These are phyloP conservation scores for Fusarium algeriense DNA, from an alignment of 2,329 filamentous ascomycete species.

Conservation along the genomic window DNA sequence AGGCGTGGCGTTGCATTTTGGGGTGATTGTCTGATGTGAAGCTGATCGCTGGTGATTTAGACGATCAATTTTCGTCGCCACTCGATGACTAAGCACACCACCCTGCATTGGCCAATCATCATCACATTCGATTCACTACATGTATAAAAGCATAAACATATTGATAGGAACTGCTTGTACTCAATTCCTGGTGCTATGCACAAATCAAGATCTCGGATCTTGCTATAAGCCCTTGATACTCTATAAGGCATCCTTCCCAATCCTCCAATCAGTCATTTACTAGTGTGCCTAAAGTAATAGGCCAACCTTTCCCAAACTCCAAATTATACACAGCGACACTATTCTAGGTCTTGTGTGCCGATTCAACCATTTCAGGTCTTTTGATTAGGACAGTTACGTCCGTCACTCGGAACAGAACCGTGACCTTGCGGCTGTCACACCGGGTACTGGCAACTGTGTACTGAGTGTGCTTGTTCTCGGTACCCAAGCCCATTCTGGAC, in stretches of 20 bases:
- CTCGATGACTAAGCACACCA: conserved; percentile 40
- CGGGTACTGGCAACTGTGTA: conserved; percentile 42
- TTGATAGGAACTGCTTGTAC: conserved; percentile 40
- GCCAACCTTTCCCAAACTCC: conserved; percentile 38
- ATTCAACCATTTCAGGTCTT: conserved; percentile 48
- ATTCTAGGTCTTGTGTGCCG: conserved; percentile 34
- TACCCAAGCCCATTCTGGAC: conserved; percentile 29
- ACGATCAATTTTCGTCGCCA: conserved; percentile 42
- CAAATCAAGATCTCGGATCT: conserved; percentile 42
- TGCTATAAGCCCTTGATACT: conserved; percentile 36
- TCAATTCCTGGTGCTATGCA: conserved; percentile 35
- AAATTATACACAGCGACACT: conserved; percentile 34
- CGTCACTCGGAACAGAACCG: conserved; percentile 41
- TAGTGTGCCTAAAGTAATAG: conserved; percentile 35
- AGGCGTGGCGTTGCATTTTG: conserved; percentile 55
- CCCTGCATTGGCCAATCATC: conserved; percentile 37
- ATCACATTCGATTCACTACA: neutral
- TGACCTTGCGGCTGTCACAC: conserved; percentile 50
- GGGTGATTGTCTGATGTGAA: conserved; percentile 37
- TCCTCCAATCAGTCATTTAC: conserved; percentile 32
- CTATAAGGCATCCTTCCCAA: conserved; percentile 32
- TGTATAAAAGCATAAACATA: conserved; percentile 19
- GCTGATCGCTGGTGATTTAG: conserved; percentile 19
- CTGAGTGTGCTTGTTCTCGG: conserved; percentile 35
- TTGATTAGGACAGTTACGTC: conserved; percentile 47